Evolutionary conservation across 345 rosid genomes (phyloP).

Genomic region (Citrus hindsii): DNA sequence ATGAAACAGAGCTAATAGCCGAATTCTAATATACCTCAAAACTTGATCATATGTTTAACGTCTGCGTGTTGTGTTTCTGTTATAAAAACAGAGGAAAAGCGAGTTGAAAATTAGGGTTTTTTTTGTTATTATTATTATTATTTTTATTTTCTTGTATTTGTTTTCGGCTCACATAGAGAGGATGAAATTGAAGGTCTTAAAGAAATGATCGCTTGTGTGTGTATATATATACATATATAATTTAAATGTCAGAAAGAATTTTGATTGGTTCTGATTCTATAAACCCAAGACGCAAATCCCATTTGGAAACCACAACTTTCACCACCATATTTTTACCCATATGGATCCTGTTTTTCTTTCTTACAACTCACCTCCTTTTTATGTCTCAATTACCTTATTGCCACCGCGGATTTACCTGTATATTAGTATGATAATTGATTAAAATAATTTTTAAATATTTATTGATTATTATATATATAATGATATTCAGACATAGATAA

Average conservation of each 20-base stretch:
- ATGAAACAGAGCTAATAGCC: conserved; percentile 2
- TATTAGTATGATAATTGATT: too few relatives aligned
- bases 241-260: neutral
- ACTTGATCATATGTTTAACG: conserved; percentile 31
- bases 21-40: conserved; percentile 22
- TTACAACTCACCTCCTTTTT: neutral
- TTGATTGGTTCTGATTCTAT: conserved; percentile 18
- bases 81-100: conserved; percentile 3
- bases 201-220: conserved; percentile 14
- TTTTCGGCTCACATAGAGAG: neutral
- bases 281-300: conserved; percentile 5
- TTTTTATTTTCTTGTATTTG: neutral
- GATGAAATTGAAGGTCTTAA: conserved; percentile 2
- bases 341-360: neutral
- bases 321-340: neutral
- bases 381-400: neutral
- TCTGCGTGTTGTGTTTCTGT: conserved; percentile 6
- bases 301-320: neutral
- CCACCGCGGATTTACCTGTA: neutral
- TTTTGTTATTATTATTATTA: neutral
- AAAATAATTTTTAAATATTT: too few relatives aligned
- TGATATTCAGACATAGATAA: too few relatives aligned
- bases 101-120: conserved; percentile 48
- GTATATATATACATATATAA: neutral
- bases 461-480: too few relatives aligned